Base-by-base conservation (phyloP, 2,329 filamentous ascomycete species). In the Pochonia chlamydosporia region DNA sequence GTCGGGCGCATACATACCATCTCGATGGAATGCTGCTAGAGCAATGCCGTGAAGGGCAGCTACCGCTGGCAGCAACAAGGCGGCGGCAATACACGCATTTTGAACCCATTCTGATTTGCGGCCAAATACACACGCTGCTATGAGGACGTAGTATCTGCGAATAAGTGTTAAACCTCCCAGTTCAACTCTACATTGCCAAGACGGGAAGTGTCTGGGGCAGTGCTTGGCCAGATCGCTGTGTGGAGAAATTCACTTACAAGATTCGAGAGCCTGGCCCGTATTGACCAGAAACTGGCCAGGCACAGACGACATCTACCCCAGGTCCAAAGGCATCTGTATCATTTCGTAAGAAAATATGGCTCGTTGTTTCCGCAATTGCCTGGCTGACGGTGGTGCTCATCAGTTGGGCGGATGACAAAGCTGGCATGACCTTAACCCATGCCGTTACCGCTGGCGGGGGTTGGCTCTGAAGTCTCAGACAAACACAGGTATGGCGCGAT, bases 11-110 rank as follows among this genome's bases (percentile, higher is more conserved):
- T 23, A 57, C 76, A 64, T 54, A 82, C 82, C 70, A 48, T 79
- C 66, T n/a, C 73, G 68, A 57, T 86, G 82, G 10, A 81, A 54
- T 3, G 72, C 70, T 1, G 81, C 75, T 6, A 86, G 70, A 11
- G 82, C 76, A 53, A 86, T 78, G 24, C 70, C 78, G 52, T 87
- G 83, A 4, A 85, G 58, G 7, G 82, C 79, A 26, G 82, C 81
- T 5, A 85, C 75, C 9, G 81, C 79, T 0, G 83, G 82, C 37
- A 86, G 70, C 30, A 84, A 67, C 54, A 83, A 65, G 4, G 77
- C 82, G 13, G 78, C 81, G 6, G 81, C 82, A 30, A 86, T 63
- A 58, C 79, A 84, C 10, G 82, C 78, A 54, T 78, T 79, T 44
- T 76, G 72, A 4, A 85, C 68, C 80, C 80, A 85, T 61, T 79